Evolutionary conservation across 2,329 filamentous ascomycete species (phyloP), one percentile per base, ranked within the genome.

Genomic region (Nannizzia gypsea): DNA sequence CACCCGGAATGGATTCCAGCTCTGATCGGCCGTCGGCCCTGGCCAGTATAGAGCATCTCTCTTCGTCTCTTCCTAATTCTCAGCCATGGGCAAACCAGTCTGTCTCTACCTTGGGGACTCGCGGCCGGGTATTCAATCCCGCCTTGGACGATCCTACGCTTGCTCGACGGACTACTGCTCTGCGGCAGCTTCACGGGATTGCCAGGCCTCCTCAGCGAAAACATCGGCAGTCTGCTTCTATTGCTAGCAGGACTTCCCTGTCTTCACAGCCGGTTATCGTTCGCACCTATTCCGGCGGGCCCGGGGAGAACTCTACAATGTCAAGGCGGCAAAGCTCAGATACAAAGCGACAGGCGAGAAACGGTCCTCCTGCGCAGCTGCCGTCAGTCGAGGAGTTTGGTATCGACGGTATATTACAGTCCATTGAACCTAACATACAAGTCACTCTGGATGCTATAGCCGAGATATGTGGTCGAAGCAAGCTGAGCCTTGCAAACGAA

Each of bases 391-490:
- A 80, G 22, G 78, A 80, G 59, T 83, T 82, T 67, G 78, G 78
- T 56, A 82, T 83, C 64, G 78, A 78, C 31, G 76, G 77, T 28
- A 82, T 83, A 61, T 71, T 83, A 13, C 75, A 76, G 24, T 79
- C 81, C 28, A 80, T 83, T 59, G 80, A 83, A 60, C 78, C 80
- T 11, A 81, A 84, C 64, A 81, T 85, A 54, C 74, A 79, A 63
- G 72, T 72, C 13, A 82, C 82, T 8, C 76, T 85, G 58, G 80
- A 84, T 66, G 80, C 81, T 15, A 85, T 85, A 64, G 81, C 82
- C 24, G 81, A 84, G 65, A 84, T 85, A 62, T 83, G 81, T 64
- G 82, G 83, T 2, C 76, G 81, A 61, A 85, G 81, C 69, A 79
- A 78, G 64, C 72, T 84, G 66, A 84, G 81, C 65, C 71, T 85